phyloP scores from a whole-genome alignment of 1,139 yeast genomes.

The Magnusiomyces suaveolens region DNA sequence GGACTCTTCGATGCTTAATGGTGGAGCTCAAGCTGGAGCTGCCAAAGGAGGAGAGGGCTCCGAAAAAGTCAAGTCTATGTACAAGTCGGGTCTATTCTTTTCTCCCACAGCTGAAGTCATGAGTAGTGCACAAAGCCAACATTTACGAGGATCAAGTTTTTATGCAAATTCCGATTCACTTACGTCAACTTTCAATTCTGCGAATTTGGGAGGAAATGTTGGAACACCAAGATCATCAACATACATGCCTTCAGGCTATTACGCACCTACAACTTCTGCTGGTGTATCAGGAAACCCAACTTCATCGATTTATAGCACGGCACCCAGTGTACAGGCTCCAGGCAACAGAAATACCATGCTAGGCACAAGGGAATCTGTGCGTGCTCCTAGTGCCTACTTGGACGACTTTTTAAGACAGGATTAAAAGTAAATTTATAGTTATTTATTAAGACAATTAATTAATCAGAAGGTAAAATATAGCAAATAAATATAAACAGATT shows the following conservation, averaged over 20 bases:
- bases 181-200: slow-evolving; percentile 16
- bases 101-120: slow-evolving; percentile 75
- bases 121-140: slow-evolving; percentile 31
- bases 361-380: slow-evolving; percentile 16
- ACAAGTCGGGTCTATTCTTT: slow-evolving; percentile 42
- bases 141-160: not conserved
- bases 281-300: slow-evolving; percentile 15
- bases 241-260: slow-evolving; percentile 34
- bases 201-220: slow-evolving; percentile 17
- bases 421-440: too few species aligned
- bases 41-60: not conserved
- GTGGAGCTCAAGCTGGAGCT: not conserved
- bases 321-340: slow-evolving; percentile 9
- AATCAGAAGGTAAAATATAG: too few species aligned
- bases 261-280: slow-evolving; percentile 16
- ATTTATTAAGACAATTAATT: too few species aligned
- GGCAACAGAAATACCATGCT: slow-evolving; percentile 10
- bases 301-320: slow-evolving; percentile 19
- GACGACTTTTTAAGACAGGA: slow-evolving; percentile 31
- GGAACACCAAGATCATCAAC: slow-evolving; percentile 22
- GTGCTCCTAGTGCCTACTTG: slow-evolving; percentile 35
- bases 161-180: slow-evolving; percentile 17
- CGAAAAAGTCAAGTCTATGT: slow-evolving; percentile 10
- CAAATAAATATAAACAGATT: too few species aligned
- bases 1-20: not conserved